phyloP scores from a whole-genome alignment of 495 filamentous ascomycete species.

The Aspergillus nanangensis region DNA sequence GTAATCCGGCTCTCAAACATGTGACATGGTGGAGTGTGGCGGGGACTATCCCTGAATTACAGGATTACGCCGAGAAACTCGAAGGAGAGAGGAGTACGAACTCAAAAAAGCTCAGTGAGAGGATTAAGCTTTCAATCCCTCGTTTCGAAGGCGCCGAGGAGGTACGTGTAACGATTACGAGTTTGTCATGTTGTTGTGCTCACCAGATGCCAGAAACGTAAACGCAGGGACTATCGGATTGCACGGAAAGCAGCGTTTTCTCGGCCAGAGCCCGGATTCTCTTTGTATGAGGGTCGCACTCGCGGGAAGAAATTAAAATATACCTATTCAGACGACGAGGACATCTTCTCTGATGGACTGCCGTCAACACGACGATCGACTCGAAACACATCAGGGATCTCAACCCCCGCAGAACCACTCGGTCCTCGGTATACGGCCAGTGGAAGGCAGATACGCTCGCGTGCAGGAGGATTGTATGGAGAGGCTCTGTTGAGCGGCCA shows the following conservation, averaged over 20 bases:
- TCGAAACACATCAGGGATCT: constrained; percentile 61
- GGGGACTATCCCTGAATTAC: constrained; percentile 83
- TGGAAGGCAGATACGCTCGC: constrained; percentile 77
- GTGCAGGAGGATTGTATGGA: constrained; percentile 74
- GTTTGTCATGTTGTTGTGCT: constrained; percentile 15
- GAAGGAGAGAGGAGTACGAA: constrained; percentile 73
- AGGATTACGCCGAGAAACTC: constrained; percentile 66
- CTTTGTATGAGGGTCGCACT: constrained; percentile 92
- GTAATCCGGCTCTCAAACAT: constrained; percentile 71
- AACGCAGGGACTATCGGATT: constrained; percentile 85
- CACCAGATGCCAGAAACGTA: constrained; percentile 66
- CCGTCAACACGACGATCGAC: constrained; percentile 63
- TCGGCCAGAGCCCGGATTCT: constrained; percentile 84
- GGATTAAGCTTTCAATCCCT: constrained; percentile 76
- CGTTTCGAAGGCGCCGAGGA: constrained; percentile 95
- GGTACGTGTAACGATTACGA: constrained; percentile 39
- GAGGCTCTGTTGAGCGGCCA: constrained; percentile 61
- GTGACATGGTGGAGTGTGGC: constrained; percentile 91
- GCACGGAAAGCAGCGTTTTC: constrained; percentile 82
- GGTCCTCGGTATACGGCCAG: constrained; percentile 87
- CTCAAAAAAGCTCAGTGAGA: constrained; percentile 69
- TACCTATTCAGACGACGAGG: constrained; percentile 89
- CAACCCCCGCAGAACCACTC: constrained; percentile 62
- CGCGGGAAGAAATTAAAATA: constrained; percentile 94
- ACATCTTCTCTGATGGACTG: constrained; percentile 67